Conservation (phyloP, 371 early-diverging fungal species). For the Apophysomyces elegans region DNA sequence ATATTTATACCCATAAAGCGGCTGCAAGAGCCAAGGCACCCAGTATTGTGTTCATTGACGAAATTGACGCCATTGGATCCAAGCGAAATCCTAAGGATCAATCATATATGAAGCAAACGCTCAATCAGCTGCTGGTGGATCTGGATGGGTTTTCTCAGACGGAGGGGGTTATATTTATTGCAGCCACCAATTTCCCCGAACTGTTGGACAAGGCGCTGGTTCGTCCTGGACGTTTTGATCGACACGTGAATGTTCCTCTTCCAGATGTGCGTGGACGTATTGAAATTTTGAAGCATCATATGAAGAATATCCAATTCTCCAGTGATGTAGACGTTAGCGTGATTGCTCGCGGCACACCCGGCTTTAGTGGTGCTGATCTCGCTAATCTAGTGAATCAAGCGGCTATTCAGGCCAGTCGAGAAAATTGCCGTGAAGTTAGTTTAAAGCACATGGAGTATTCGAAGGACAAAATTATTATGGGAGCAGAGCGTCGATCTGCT, state of each 20-base stretch:
- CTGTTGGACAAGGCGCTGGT: constrained; percentile 94
- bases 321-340: constrained; percentile 71
- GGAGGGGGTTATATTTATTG: constrained; percentile 93
- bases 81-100: constrained; percentile 91
- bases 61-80: constrained; percentile 96
- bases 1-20: constrained; percentile 10
- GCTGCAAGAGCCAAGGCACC: constrained; percentile 94
- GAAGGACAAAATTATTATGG: constrained; percentile 96
- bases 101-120: constrained; percentile 88
- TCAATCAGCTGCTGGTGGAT: constrained; percentile 94
- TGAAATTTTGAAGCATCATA: constrained; percentile 87
- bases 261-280: constrained; percentile 93
- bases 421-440: constrained; percentile 63
- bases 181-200: constrained; percentile 98
- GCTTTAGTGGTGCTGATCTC: constrained; percentile 97
- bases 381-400: constrained; percentile 94
- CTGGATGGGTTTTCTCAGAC: constrained; percentile 93
- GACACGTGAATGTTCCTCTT: constrained; percentile 87
- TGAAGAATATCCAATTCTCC: constrained; percentile 66
- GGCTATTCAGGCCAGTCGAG: constrained; percentile 87
- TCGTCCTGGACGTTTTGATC: constrained; percentile 97
- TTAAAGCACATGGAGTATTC: constrained; percentile 89
- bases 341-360: constrained; percentile 92
- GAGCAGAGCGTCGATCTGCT: constrained; percentile 86
- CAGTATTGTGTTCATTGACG: constrained; percentile 99